Evolutionary conservation across 441 rosid genomes (phyloP).

Genomic region (Manihot esculenta): DNA sequence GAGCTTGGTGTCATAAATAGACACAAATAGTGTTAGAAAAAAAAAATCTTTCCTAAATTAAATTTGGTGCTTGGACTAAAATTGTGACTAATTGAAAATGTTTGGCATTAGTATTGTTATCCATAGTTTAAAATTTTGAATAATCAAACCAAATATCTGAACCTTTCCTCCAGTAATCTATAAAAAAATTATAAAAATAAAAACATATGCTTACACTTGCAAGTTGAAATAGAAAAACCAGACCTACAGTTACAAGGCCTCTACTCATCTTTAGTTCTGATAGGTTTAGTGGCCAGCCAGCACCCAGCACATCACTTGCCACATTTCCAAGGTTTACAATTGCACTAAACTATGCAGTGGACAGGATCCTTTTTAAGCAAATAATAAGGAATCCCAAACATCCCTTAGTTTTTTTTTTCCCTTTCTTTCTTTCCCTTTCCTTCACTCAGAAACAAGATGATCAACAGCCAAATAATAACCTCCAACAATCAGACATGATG

Average conservation of each 20-base stretch:
- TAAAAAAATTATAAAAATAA: background rate
- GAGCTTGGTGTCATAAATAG: too few species aligned
- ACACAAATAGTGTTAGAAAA: too few species aligned
- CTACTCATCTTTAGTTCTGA: background rate
- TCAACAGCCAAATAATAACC: slow-evolving; percentile 56
- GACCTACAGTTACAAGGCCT: background rate
- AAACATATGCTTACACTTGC: background rate
- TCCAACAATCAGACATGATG: slow-evolving; percentile 63
- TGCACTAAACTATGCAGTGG: background rate
- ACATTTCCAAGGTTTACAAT: background rate
- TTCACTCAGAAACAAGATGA: slow-evolving; percentile 18
- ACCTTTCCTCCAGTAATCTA: too few species aligned
- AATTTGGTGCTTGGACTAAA: too few species aligned
- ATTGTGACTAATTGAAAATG: too few species aligned
- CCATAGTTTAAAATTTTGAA: too few species aligned
- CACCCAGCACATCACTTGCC: background rate
- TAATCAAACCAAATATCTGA: too few species aligned
- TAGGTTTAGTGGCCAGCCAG: background rate
- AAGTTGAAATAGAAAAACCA: background rate
- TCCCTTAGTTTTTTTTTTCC: background rate
- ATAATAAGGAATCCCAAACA: background rate
- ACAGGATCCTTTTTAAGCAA: background rate
- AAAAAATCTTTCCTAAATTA: too few species aligned
- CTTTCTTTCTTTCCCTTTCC: background rate
- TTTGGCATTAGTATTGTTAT: too few species aligned